Percentiles rank a stretch among this genome's conserved stretches.
phyloP scores from a whole-genome alignment of 805 yeast species.

The Spathaspora sp. region DNA sequence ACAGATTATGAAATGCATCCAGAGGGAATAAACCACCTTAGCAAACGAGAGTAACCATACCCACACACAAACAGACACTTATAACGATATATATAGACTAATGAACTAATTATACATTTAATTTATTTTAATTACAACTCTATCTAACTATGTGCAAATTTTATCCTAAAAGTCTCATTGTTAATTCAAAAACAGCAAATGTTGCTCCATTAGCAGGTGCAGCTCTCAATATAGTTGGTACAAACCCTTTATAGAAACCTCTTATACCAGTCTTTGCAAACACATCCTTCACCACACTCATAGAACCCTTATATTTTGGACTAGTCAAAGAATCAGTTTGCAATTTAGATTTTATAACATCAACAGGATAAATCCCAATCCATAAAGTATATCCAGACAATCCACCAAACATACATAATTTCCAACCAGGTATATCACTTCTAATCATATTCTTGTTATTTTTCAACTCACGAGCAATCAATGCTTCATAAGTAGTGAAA shows the following conservation, averaged over 20 bases:
- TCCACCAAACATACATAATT: conserved; percentile 84
- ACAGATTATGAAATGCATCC: conserved; percentile 9
- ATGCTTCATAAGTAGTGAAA: conserved; percentile 86
- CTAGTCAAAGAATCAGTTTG: conserved; percentile 60
- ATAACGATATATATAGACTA: neutral
- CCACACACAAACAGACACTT: too few relatives aligned
- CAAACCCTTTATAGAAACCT: conserved; percentile 88
- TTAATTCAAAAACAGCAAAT: conserved; percentile 86
- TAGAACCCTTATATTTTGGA: conserved; percentile 56
- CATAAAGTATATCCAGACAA: conserved; percentile 88
- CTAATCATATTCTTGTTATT: conserved; percentile 43
- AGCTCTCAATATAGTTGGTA: conserved; percentile 91
- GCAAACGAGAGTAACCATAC: conserved; percentile 6
- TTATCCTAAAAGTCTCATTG: conserved; percentile 62
- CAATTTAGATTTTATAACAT: conserved; percentile 84
- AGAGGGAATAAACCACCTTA: conserved; percentile 4
- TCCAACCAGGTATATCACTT: conserved; percentile 81
- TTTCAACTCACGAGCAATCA: conserved; percentile 65
- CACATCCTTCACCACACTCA: conserved; percentile 57
- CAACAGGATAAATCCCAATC: conserved; percentile 82
- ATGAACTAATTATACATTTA: neutral
- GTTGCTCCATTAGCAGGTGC: conserved; percentile 99
- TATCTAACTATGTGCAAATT: neutral
- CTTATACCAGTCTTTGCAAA: conserved; percentile 56
- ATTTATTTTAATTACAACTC: neutral